These are phyloP conservation scores for Peterozyma toletana DNA, from an alignment of 805 yeast species.

Conservation along the genomic window DNA sequence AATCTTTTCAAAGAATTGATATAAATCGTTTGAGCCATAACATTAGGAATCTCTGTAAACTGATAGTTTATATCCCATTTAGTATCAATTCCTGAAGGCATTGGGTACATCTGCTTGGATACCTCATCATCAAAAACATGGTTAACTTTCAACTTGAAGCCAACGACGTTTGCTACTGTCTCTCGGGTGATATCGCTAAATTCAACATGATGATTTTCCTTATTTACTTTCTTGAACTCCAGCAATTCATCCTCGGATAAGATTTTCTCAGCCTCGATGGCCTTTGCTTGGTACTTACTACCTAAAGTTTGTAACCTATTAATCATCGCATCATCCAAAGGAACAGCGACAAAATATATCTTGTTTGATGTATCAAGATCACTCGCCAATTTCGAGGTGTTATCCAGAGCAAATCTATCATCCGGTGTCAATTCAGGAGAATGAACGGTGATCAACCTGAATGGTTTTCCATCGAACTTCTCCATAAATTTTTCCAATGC, in stretches of 20 bases:
- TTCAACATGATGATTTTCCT: conserved; percentile 3
- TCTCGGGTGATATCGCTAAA: conserved; percentile 10
- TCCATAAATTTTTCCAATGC: conserved; percentile 31
- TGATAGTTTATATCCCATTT: conserved; percentile 21
- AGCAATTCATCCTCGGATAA: not conserved
- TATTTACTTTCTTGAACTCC: not conserved
- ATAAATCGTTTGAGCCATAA: conserved; percentile 1
- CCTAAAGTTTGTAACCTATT: conserved; percentile 12
- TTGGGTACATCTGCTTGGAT: conserved; percentile 16
- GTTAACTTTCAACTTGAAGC: conserved; percentile 28
- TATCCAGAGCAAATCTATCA: conserved; percentile 4
- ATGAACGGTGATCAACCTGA: conserved; percentile 23
- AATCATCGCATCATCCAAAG: conserved; percentile 9
- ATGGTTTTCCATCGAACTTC: conserved; percentile 24
- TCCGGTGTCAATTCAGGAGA: conserved; percentile 6
- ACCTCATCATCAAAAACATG: conserved; percentile 28
- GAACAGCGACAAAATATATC: conserved; percentile 13
- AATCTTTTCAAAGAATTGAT: conserved; percentile 5
- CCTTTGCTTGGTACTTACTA: conserved; percentile 10
- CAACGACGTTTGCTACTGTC: conserved; percentile 17
- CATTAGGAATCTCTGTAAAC: conserved; percentile 13
- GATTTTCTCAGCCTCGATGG: conserved; percentile 9
- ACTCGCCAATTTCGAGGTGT: conserved; percentile 9
- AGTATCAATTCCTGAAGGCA: conserved; percentile 15
- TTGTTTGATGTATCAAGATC: not conserved